Percentiles rank a stretch among this genome's conserved stretches.
These are phyloP conservation scores for Panaeolus cyanescens DNA, from an alignment of 768 basidiomycete genomes.

Conservation along the genomic window DNA sequence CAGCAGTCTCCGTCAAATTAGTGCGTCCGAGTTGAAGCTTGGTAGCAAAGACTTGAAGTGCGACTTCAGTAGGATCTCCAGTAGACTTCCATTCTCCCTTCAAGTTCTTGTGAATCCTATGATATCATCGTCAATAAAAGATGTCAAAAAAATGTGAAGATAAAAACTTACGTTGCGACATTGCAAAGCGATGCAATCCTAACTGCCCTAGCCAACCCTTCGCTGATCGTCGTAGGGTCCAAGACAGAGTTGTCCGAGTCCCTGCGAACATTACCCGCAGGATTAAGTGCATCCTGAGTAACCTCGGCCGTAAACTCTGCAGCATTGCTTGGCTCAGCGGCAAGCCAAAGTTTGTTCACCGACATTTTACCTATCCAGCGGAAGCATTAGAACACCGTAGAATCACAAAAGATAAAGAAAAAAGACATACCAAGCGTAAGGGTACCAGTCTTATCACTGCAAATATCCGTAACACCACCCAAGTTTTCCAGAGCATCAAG, in stretches of 20 bases:
- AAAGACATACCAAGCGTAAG: slow-evolving; percentile 37
- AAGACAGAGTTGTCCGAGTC: slow-evolving; percentile 23
- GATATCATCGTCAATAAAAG: not conserved
- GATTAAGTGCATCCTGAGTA: slow-evolving; percentile 32
- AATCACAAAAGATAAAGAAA: not conserved
- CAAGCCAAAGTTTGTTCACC: slow-evolving; percentile 40
- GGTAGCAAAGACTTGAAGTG: slow-evolving; percentile 56
- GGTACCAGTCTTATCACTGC: slow-evolving; percentile 72
- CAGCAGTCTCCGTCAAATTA: slow-evolving; percentile 24
- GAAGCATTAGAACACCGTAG: not conserved
- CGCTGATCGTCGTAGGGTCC: slow-evolving; percentile 15
- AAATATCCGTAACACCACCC: slow-evolving; percentile 54
- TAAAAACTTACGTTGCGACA: slow-evolving; percentile 32
- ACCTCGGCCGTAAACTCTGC: slow-evolving; percentile 34
- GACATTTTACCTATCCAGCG: slow-evolving; percentile 37
- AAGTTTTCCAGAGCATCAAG: slow-evolving; percentile 67
- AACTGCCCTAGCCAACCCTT: slow-evolving; percentile 29
- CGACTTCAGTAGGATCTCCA: slow-evolving; percentile 59
- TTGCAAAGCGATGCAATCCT: slow-evolving; percentile 38
- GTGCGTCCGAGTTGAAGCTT: slow-evolving; percentile 46
- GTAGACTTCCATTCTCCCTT: slow-evolving; percentile 48
- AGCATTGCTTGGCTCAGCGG: slow-evolving; percentile 22
- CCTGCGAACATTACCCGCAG: slow-evolving; percentile 26
- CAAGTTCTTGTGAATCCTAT: slow-evolving; percentile 35
- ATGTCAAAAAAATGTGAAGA: not conserved